phyloP scores from a whole-genome alignment of 2,329 filamentous ascomycete genomes.

The Fusarium sp. region DNA sequence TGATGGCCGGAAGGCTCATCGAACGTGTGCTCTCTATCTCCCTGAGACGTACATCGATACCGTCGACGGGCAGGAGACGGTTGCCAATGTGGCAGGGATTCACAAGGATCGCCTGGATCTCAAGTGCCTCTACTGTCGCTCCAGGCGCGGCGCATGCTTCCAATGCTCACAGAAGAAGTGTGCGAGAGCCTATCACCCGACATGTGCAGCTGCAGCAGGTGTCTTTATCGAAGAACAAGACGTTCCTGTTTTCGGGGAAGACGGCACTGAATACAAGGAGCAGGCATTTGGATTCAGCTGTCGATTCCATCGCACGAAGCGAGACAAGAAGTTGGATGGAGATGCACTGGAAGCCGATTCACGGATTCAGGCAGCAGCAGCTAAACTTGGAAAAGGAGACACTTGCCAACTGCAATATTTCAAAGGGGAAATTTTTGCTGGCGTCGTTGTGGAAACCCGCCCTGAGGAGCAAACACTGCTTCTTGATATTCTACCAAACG shows the following conservation, averaged over 20 bases:
- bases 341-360: slow-evolving; percentile 76
- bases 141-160: slow-evolving; percentile 94
- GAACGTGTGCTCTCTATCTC: slow-evolving; percentile 88
- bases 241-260: slow-evolving; percentile 87
- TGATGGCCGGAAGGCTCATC: slow-evolving; percentile 87
- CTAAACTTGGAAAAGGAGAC: slow-evolving; percentile 75
- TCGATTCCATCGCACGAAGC: slow-evolving; percentile 90
- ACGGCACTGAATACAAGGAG: slow-evolving; percentile 91
- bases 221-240: slow-evolving; percentile 90
- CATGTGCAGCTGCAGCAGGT: slow-evolving; percentile 90
- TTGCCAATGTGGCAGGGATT: slow-evolving; percentile 83
- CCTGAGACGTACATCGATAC: slow-evolving; percentile 89
- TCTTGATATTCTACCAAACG: slow-evolving; percentile 84
- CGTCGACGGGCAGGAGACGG: slow-evolving; percentile 75
- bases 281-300: slow-evolving; percentile 94
- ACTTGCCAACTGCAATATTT: slow-evolving; percentile 88
- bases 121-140: slow-evolving; percentile 94
- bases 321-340: slow-evolving; percentile 78
- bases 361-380: slow-evolving; percentile 75
- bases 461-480: slow-evolving; percentile 79
- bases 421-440: slow-evolving; percentile 90
- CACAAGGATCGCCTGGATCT: slow-evolving; percentile 88
- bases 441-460: slow-evolving; percentile 86
- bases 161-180: slow-evolving; percentile 97
- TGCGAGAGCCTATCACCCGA: slow-evolving; percentile 91